Evolutionary conservation across 2,329 filamentous ascomycete species (phyloP).

Genomic region (Fusarium burgessii): DNA sequence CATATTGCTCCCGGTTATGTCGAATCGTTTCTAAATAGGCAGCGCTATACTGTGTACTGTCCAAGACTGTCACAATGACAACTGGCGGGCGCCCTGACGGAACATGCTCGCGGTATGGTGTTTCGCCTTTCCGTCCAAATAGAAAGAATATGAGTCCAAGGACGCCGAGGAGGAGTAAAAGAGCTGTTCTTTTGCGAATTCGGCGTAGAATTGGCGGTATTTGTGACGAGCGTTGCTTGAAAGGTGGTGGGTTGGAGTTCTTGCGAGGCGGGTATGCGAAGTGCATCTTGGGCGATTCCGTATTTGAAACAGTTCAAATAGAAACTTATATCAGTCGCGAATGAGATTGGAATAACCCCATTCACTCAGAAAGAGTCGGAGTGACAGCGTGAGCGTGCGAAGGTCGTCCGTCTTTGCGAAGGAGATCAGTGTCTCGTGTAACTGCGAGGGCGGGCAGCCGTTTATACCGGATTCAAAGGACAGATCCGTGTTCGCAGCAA

Average conservation of each 20-base stretch:
- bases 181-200: conserved; percentile 71
- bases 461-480: conserved; percentile 1
- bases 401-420: conserved; percentile 13
- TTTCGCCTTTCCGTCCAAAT: conserved; percentile 51
- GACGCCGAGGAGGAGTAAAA: conserved; percentile 65
- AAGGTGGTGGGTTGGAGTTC: conserved; percentile 80
- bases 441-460: conserved; percentile 16
- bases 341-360: neutral
- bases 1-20: conserved; percentile 87
- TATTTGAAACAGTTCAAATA: neutral
- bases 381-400: conserved; percentile 11
- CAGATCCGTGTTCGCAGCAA: neutral
- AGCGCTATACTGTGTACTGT: conserved; percentile 72
- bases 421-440: conserved; percentile 20
- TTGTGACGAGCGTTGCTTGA: conserved; percentile 70
- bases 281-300: conserved; percentile 73
- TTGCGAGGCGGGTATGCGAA: conserved; percentile 91
- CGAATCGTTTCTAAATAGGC: conserved; percentile 79
- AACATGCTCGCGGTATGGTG: conserved; percentile 52
- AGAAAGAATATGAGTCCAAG: conserved; percentile 72
- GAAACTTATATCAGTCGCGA: conserved; percentile 5
- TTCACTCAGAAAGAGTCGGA: conserved; percentile 8
- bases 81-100: conserved; percentile 69
- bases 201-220: conserved; percentile 67
- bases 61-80: conserved; percentile 88